Evolutionary conservation across 768 basidiomycete genomes (phyloP).

Genomic region (Chalciporus pseudorubinellus): DNA sequence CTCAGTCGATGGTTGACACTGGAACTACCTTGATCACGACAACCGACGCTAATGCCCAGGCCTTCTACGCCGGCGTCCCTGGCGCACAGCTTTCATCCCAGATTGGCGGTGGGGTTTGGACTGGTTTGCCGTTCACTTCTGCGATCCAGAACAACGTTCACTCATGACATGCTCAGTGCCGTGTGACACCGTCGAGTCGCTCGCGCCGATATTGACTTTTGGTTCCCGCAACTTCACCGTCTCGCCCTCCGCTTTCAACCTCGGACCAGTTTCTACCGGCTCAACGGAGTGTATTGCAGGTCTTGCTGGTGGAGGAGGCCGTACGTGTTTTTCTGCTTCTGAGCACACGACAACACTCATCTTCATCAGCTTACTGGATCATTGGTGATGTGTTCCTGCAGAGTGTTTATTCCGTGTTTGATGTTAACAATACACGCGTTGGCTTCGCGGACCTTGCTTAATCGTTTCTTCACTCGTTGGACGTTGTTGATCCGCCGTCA

Average conservation of each 20-base stretch:
- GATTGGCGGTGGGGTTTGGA: slow-evolving; percentile 36
- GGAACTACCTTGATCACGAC: slow-evolving; percentile 31
- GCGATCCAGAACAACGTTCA: too few relatives aligned
- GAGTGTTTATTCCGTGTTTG: slow-evolving; percentile 32
- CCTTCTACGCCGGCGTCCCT: slow-evolving; percentile 31
- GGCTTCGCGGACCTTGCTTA: slow-evolving; percentile 40
- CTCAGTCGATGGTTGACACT: slow-evolving; percentile 36
- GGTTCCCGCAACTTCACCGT: slow-evolving; percentile 39
- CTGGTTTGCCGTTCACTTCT: slow-evolving; percentile 19
- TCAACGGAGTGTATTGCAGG: slow-evolving; percentile 38
- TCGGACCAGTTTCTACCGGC: slow-evolving; percentile 35
- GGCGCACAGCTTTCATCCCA: slow-evolving; percentile 24
- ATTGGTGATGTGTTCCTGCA: slow-evolving; percentile 36
- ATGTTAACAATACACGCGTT: slow-evolving; percentile 34
- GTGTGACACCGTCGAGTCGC: slow-evolving; percentile 28
- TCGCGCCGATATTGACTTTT: slow-evolving; percentile 36
- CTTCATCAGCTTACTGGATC: slow-evolving; percentile 28
- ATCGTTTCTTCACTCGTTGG: background rate
- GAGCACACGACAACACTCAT: background rate
- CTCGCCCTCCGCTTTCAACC: slow-evolving; percentile 38
- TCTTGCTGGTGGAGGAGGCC: slow-evolving; percentile 31
- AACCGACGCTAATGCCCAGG: slow-evolving; percentile 22
- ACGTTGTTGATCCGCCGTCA: background rate
- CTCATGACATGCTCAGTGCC: slow-evolving; percentile 26
- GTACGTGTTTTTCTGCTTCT: slow-evolving; percentile 4